A percentile compares a stretch with the other conserved stretches of the same genome.
phyloP scores from a whole-genome alignment of 1,284 basidiomycete genomes.

The Ganoderma sinense region DNA sequence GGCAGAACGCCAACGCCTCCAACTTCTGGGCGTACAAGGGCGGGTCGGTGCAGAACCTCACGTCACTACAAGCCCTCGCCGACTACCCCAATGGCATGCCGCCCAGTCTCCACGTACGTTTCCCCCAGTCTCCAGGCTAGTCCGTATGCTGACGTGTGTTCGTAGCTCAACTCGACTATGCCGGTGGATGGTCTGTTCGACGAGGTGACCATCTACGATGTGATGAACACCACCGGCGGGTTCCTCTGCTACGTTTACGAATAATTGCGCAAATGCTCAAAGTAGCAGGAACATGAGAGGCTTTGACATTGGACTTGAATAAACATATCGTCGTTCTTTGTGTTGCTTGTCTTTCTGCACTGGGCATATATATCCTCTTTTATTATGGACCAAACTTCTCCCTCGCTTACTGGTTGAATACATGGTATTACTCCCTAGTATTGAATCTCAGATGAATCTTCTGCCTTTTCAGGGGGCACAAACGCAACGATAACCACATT shows the following conservation, averaged over 20 bases:
- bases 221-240: constrained; percentile 44
- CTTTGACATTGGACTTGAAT: neutral
- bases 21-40: constrained; percentile 43
- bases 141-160: neutral
- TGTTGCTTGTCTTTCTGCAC: neutral
- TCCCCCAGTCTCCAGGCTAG: neutral
- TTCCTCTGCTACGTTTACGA: constrained; percentile 47
- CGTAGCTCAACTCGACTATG: constrained; percentile 39
- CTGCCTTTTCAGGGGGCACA: no score
- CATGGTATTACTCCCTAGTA: neutral
- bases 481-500: no score
- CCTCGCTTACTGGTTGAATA: neutral
- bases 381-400: neutral
- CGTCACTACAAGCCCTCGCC: constrained; percentile 34
- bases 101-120: constrained; percentile 40
- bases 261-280: constrained; percentile 24
- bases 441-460: no score
- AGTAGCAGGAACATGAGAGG: neutral
- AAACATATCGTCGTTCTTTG: neutral
- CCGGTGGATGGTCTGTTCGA: constrained; percentile 43
- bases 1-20: constrained; percentile 40
- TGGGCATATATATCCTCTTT: neutral
- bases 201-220: constrained; percentile 38
- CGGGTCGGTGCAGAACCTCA: constrained; percentile 40
- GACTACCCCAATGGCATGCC: constrained; percentile 45